Percentiles rank a stretch among this genome's conserved stretches.
Conservation (phyloP, 805 yeast species). For the Zygosaccharomyces rouxii region DNA sequence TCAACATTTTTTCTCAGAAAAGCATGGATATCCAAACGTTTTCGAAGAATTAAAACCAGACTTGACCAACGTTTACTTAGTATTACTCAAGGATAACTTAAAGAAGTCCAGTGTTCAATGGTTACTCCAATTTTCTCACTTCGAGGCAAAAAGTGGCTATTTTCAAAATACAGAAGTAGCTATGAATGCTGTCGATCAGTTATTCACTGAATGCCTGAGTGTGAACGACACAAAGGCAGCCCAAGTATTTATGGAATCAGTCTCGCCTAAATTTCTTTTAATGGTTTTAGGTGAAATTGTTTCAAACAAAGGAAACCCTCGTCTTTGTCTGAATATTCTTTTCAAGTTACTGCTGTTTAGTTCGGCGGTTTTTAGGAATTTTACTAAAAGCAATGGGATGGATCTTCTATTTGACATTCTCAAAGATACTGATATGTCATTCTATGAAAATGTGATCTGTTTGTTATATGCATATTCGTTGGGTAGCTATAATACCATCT, state of each 20-base stretch:
- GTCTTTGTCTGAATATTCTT: constrained; percentile 40
- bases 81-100: constrained; percentile 44
- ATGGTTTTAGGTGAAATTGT: constrained; percentile 39
- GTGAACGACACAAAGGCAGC: constrained; percentile 42
- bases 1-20: constrained; percentile 34
- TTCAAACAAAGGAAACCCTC: constrained; percentile 22
- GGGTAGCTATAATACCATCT: constrained; percentile 8
- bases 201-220: constrained; percentile 37
- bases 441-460: constrained; percentile 41
- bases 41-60: constrained; percentile 36
- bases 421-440: constrained; percentile 35
- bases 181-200: constrained; percentile 29
- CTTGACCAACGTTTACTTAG: constrained; percentile 17
- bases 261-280: constrained; percentile 65
- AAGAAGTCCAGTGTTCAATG: constrained; percentile 52
- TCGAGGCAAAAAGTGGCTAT: constrained; percentile 39
- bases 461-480: constrained; percentile 41
- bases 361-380: constrained; percentile 43
- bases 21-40: constrained; percentile 37
- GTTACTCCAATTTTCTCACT: constrained; percentile 49
- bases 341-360: constrained; percentile 49
- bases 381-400: constrained; percentile 47
- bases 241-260: constrained; percentile 44
- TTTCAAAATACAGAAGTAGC: constrained; percentile 27
- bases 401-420: constrained; percentile 42